Evolutionary conservation across 2,329 filamentous ascomycete species (phyloP), one percentile per base, ranked within the genome.

Genomic region (Septoria petroselini): DNA sequence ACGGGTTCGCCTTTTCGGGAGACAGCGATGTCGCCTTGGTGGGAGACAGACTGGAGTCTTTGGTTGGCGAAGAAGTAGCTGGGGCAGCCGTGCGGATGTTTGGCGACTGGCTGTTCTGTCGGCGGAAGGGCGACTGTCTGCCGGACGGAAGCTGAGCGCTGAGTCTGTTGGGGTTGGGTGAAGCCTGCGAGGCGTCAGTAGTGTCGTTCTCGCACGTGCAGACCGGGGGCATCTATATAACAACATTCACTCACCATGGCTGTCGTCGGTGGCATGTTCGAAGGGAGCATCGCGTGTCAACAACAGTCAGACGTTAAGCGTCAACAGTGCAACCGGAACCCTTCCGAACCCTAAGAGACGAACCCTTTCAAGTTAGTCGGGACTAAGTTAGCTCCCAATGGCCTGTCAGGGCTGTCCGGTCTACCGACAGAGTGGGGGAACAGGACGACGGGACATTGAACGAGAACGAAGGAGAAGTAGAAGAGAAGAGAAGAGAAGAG

Each of bases 31-130:
- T 50, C n/a, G 50, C 34, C 37, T 60, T 63, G 3, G 55, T 53
- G 7, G 62, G 61, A 9, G 65, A 67, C 7, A 57, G 46, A 8
- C 41, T 45, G 14, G 61, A 54, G 33, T 48, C 34, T 43, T 73
- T 73, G 11, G 70, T 63, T 15, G 70, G 71, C 31, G 72, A 74
- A 40, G 61, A 64, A 40, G 60, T n/a, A n/a, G n/a, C 68, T 4
- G 71, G 69, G 9, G 71, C 72, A n/a, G 63, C 62, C 21, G 65
- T 67, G 12, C 58, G 55, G 18, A 54, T 46, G 25, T 40, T 35
- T 51, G 61, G 62, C 31, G 56, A 65, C n/a, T 50, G 56, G 38
- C 55, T 65, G 58, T 64, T 62, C 47, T 65, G 63, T n/a, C 65
- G 59, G 17, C 57, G 56, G 50, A 67, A 70, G 1, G 67, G 65